phyloP scores from a whole-genome alignment of 345 rosid species.

The Camelina neglecta region DNA sequence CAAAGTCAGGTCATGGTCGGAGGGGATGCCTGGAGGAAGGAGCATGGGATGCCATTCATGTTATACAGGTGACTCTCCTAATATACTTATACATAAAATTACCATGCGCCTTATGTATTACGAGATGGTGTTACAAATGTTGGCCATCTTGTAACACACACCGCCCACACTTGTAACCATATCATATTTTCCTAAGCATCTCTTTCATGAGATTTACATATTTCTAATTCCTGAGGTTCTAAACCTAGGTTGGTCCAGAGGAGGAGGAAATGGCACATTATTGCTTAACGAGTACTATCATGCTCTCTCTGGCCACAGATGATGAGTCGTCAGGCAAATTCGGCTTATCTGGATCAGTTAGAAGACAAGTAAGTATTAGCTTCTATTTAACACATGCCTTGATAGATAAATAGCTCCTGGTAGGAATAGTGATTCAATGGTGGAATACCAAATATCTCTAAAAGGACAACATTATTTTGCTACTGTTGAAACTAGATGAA shows the following conservation, averaged over 20 bases:
- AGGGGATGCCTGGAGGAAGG: constrained; percentile 96
- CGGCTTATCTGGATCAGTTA: constrained; percentile 89
- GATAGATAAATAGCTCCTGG: neutral
- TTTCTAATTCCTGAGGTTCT: constrained; percentile 9
- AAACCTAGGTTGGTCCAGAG: constrained; percentile 80
- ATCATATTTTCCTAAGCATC: neutral
- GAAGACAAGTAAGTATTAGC: constrained; percentile 76
- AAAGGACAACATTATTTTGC: neutral
- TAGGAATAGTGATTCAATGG: constrained; percentile 3
- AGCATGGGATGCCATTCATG: constrained; percentile 98
- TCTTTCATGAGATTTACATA: neutral
- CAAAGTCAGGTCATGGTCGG: constrained; percentile 90
- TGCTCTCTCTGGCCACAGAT: constrained; percentile 92
- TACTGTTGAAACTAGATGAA: constrained; percentile 63
- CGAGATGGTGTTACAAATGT: too few relatives aligned
- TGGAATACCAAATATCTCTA: neutral
- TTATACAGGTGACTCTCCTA: constrained; percentile 66
- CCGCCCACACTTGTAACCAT: constrained; percentile 17
- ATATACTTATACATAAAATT: neutral
- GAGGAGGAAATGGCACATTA: constrained; percentile 81
- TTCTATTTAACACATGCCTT: neutral
- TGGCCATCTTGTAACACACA: constrained; percentile 5
- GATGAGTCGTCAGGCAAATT: constrained; percentile 78
- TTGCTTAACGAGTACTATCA: constrained; percentile 94
- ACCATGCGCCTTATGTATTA: neutral